These are phyloP conservation scores for Angophora floribunda DNA, from an alignment of 345 rosid species.

Conservation along the genomic window DNA sequence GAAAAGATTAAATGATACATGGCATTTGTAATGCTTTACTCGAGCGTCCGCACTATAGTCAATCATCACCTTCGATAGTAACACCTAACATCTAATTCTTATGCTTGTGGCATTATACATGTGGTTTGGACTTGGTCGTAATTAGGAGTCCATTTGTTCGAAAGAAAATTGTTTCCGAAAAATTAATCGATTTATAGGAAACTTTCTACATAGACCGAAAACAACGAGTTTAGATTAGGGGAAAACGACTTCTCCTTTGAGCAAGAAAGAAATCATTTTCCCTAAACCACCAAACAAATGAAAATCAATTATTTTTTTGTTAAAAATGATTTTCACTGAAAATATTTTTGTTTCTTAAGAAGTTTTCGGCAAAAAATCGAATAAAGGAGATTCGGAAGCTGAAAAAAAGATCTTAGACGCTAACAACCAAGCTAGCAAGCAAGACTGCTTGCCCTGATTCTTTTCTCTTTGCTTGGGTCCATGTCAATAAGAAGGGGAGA, in stretches of 20 bases:
- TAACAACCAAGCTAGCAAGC: too few species aligned
- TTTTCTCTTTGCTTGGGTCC: too few species aligned
- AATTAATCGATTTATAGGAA: background rate
- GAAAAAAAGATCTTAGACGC: too few species aligned
- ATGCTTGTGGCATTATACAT: background rate
- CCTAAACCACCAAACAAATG: background rate
- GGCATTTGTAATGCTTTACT: background rate
- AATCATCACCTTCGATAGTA: background rate
- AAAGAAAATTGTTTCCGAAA: background rate
- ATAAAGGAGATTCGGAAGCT: too few species aligned
- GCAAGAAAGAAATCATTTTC: background rate
- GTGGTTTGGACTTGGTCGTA: background rate
- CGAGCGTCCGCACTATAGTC: background rate
- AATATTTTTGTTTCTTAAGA: too few species aligned
- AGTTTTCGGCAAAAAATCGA: too few species aligned
- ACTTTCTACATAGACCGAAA: accelerated
- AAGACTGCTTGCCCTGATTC: too few species aligned
- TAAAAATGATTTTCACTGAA: background rate
- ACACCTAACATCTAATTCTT: background rate
- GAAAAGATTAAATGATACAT: background rate
- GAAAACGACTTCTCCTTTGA: background rate
- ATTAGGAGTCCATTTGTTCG: background rate
- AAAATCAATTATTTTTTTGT: background rate
- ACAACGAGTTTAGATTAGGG: background rate
- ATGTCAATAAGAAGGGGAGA: too few species aligned